phyloP scores from a whole-genome alignment of 2,329 filamentous ascomycete species.

The Alternaria angustiovoidea region DNA sequence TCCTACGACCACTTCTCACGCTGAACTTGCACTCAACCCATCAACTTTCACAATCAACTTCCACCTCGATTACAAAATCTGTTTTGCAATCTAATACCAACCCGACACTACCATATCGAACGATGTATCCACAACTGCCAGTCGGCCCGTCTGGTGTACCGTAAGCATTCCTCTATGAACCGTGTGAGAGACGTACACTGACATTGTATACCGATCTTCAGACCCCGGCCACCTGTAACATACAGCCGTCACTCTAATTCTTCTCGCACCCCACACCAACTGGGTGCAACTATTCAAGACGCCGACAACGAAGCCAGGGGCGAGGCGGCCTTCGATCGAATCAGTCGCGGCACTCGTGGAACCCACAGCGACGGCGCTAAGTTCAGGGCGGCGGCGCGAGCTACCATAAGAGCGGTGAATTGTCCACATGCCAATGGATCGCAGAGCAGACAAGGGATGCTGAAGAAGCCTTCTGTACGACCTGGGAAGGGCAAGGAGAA shows the following conservation, averaged over 20 bases:
- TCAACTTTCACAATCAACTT: not conserved
- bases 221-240: not conserved
- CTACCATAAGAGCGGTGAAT: not conserved
- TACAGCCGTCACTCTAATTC: not conserved
- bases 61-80: not conserved
- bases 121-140: not conserved
- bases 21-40: not conserved
- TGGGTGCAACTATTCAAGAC: not conserved
- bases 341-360: not conserved
- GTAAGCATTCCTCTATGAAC: not conserved
- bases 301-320: constrained; percentile 8
- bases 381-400: not conserved
- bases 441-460: not conserved
- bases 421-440: not conserved
- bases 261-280: no score
- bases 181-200: not conserved
- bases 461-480: not conserved
- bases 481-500: not conserved
- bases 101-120: not conserved
- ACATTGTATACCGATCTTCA: not conserved
- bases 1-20: not conserved
- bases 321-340: constrained; percentile 2
- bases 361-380: not conserved
- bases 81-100: not conserved
- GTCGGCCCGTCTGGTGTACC: not conserved